phyloP scores from a whole-genome alignment of 2,329 filamentous ascomycete species.

The Westerdykella ornata region DNA sequence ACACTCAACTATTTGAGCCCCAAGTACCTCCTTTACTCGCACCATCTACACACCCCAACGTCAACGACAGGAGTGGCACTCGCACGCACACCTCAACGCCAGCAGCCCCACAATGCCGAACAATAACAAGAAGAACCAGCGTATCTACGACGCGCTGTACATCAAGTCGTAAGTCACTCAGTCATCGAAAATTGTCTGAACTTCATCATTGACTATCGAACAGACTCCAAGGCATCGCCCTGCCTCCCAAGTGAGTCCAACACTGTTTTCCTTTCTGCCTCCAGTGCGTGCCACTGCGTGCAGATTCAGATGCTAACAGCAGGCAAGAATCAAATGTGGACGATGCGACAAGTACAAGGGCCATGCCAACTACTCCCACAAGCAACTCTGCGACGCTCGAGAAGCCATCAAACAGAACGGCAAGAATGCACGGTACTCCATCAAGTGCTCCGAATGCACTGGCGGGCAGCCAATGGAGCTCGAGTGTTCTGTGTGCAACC shows the following conservation, averaged over 20 bases:
- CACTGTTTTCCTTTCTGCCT: not conserved
- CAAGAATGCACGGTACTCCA: constrained; percentile 15
- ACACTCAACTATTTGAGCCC: too few relatives aligned
- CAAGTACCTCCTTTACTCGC: too few relatives aligned
- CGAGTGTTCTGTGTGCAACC: constrained; percentile 43
- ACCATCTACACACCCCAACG: too few relatives aligned
- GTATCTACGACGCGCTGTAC: not conserved
- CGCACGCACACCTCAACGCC: too few relatives aligned
- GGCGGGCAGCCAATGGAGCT: constrained; percentile 42
- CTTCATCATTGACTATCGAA: not conserved
- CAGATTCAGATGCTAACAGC: too few relatives aligned
- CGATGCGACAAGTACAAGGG: constrained; percentile 32
- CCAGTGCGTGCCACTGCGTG: not conserved
- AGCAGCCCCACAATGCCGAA: not conserved
- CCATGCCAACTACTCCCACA: constrained; percentile 41
- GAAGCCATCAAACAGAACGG: constrained; percentile 9
- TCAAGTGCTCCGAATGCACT: constrained; percentile 43
- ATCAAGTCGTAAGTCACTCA: not conserved
- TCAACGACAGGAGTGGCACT: too few relatives aligned
- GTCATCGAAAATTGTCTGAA: not conserved
- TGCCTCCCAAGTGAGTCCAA: not conserved
- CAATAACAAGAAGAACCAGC: not conserved
- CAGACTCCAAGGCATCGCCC: not conserved
- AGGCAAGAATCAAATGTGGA: constrained; percentile 1
- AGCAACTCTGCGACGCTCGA: constrained; percentile 39